Evolutionary conservation across 192 early-diverging fungal genomes (phyloP), one percentile per base, ranked within the genome.

Genomic region (Coemansia reversa): DNA sequence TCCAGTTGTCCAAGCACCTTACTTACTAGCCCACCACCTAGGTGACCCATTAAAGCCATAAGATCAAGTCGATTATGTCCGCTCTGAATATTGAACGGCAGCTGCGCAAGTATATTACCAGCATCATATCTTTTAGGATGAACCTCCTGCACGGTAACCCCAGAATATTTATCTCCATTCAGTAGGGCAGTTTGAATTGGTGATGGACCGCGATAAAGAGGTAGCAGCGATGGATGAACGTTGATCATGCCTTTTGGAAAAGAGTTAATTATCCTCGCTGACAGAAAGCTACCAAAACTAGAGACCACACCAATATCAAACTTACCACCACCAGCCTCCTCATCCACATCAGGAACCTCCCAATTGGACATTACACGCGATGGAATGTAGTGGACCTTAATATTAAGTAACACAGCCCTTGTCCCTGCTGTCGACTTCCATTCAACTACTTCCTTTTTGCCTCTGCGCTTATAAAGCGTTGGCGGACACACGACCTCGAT

Each of bases 171-270:
- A 50, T 94, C 95, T 25, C 86, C 84, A 57, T 93, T 87, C 50
- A 95, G 35, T 28, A 98, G 90, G 0, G 94, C 79, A 19, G 92
- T 81, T 62, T 98, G 92, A 50, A 98, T 84, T 9, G 95, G 95
- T 11, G 95, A 87, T 14, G 95, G 89, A 18, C 95, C 95, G n/a
- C 95, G 87, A 70, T 94, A 96, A 83, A 86, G 87, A 29, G 95
- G 95, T 39, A 98, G 72, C 33, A 98, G 75, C 9, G 94, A 96
- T n/a, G 95, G 95, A 63, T 98, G 95, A 5, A 95, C 86, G 67
- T 98, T 98, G 33, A 97, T 70, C 11, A 89, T 88, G 23, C 86
- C 89, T 28, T 74, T 65, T 6, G 71, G 81, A 66, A 96, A 93
- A 2, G 77, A 60, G 1, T 72, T 60, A 51, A 96, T 87, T n/a